phyloP scores from a whole-genome alignment of 2,329 filamentous ascomycete species.

The Emmonsia crescens region DNA sequence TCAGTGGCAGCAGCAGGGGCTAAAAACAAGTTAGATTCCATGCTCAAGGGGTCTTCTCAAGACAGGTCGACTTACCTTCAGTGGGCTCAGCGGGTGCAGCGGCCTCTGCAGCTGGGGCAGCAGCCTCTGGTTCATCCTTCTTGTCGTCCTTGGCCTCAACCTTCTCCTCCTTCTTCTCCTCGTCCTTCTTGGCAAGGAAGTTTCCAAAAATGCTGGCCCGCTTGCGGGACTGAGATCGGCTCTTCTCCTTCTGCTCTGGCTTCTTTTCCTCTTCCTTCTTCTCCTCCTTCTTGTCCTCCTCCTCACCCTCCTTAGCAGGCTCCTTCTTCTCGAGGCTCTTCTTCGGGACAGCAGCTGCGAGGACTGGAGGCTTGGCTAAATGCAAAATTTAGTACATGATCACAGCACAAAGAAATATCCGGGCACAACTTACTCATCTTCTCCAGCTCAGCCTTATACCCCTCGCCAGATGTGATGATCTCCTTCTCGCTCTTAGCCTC shows the following conservation, averaged over 20 bases:
- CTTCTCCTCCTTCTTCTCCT: conserved; percentile 33
- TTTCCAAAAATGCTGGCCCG: conserved; percentile 47
- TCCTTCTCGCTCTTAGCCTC: conserved; percentile 76
- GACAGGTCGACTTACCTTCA: conserved; percentile 20
- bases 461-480: conserved; percentile 63
- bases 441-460: conserved; percentile 78
- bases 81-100: conserved; percentile 32
- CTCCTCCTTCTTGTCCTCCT: conserved; percentile 17
- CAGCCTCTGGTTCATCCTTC: conserved; percentile 22
- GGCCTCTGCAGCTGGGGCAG: conserved; percentile 27
- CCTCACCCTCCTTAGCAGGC: conserved; percentile 25
- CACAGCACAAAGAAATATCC: conserved; percentile 6
- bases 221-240: conserved; percentile 50
- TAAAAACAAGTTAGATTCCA: conserved; percentile 15
- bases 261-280: conserved; percentile 26
- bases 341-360: conserved; percentile 19
- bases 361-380: conserved; percentile 34
- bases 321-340: conserved; percentile 17
- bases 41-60: conserved; percentile 12
- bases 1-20: conserved; percentile 39
- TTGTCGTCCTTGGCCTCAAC: conserved; percentile 34
- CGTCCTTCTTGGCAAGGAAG: conserved; percentile 53
- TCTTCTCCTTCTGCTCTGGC: conserved; percentile 40
- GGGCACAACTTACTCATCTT: conserved; percentile 46
- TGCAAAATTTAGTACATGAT: conserved; percentile 6